Conservation (phyloP, 2,329 filamentous ascomycete genomes). For the Aphanocladium album region DNA sequence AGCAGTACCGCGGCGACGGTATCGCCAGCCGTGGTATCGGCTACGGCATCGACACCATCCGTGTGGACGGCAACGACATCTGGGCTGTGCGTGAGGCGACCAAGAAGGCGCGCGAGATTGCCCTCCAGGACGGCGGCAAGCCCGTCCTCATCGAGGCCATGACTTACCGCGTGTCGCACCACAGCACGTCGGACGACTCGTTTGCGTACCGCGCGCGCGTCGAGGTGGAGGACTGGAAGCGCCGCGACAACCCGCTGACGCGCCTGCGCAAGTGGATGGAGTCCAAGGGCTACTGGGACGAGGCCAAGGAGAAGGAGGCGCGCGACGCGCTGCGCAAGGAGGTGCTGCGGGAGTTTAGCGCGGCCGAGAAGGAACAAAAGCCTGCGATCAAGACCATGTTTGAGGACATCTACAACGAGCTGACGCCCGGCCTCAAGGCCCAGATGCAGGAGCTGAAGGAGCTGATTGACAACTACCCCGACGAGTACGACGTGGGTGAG, state of each 20-base stretch:
- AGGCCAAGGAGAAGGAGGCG: conserved; percentile 70
- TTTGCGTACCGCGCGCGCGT: conserved; percentile 92
- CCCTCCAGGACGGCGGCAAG: conserved; percentile 72
- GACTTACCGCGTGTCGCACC: conserved; percentile 96
- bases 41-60: conserved; percentile 90
- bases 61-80: conserved; percentile 92
- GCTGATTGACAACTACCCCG: conserved; percentile 80
- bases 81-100: conserved; percentile 82
- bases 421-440: conserved; percentile 70
- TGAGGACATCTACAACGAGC: conserved; percentile 80
- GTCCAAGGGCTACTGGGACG: conserved; percentile 75
- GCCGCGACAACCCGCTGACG: conserved; percentile 82
- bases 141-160: conserved; percentile 91
- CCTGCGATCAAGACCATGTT: conserved; percentile 70
- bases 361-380: conserved; percentile 78
- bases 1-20: conserved; percentile 87
- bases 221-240: conserved; percentile 94
- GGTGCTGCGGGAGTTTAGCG: conserved; percentile 76
- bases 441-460: conserved; percentile 69
- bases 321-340: conserved; percentile 64
- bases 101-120: conserved; percentile 68
- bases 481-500: conserved; percentile 80
- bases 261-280: conserved; percentile 89
- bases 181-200: conserved; percentile 94
- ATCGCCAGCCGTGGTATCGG: conserved; percentile 83